Evolutionary conservation across 2,329 filamentous ascomycete genomes (phyloP).

Genomic region (Acarospora socialis): DNA sequence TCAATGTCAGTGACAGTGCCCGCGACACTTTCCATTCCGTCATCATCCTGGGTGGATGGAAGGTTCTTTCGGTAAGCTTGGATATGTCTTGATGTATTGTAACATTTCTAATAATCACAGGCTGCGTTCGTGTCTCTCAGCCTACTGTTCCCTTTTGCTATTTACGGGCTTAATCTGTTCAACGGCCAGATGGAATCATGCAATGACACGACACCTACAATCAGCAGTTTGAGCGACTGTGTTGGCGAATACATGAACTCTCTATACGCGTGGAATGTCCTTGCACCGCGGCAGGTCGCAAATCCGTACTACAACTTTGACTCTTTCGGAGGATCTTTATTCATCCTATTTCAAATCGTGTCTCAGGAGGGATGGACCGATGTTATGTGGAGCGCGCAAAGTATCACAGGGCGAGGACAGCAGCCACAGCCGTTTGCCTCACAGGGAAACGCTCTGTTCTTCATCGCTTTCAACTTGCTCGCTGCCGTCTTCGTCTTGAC

Average conservation of each 20-base stretch:
- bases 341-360: conserved; percentile 96
- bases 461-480: conserved; percentile 89
- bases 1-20: conserved; percentile 93
- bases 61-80: conserved; percentile 63
- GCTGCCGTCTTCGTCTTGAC: conserved; percentile 94
- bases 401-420: conserved; percentile 59
- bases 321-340: conserved; percentile 82
- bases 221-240: conserved; percentile 50
- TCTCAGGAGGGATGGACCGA: conserved; percentile 97
- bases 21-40: conserved; percentile 94
- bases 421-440: conserved; percentile 58
- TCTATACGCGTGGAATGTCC: conserved; percentile 71
- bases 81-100: neutral
- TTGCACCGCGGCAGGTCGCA: conserved; percentile 64
- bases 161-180: conserved; percentile 90
- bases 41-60: conserved; percentile 87
- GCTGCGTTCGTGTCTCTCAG: conserved; percentile 89
- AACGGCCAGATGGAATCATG: conserved; percentile 65
- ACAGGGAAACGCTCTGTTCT: conserved; percentile 83
- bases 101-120: conserved; percentile 18
- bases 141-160: conserved; percentile 87
- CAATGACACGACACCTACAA: conserved; percentile 52
- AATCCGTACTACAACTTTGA: conserved; percentile 90
- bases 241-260: conserved; percentile 66
- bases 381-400: conserved; percentile 73